Conservation (phyloP, 371 early-diverging fungal genomes). For the Nematocida major region DNA sequence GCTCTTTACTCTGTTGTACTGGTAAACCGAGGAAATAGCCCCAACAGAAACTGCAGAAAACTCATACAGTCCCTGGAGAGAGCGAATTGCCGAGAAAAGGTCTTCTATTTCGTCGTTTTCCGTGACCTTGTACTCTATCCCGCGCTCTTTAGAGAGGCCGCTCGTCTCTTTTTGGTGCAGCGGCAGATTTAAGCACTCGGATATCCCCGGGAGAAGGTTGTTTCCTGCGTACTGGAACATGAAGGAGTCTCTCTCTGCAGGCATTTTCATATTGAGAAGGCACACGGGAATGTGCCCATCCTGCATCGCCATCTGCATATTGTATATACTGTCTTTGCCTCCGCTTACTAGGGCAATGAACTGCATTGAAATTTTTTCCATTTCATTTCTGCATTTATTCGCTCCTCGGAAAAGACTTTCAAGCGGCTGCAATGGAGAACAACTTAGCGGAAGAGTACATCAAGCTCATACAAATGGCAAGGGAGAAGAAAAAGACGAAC, state of each 20-base stretch:
- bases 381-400: neutral
- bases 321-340: constrained; percentile 95
- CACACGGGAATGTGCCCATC: constrained; percentile 85
- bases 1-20: constrained; percentile 85
- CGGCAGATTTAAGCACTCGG: constrained; percentile 80
- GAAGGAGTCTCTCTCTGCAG: constrained; percentile 80
- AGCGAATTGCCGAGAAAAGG: constrained; percentile 70
- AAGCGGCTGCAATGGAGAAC: neutral
- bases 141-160: constrained; percentile 69
- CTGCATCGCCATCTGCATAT: constrained; percentile 83
- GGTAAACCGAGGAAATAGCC: constrained; percentile 92
- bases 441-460: constrained; percentile 43
- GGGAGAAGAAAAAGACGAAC: constrained; percentile 51
- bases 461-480: constrained; percentile 47
- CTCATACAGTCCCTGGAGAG: constrained; percentile 72
- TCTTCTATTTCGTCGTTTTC: constrained; percentile 91
- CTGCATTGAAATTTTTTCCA: constrained; percentile 51
- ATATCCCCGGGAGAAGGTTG: constrained; percentile 74
- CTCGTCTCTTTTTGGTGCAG: constrained; percentile 73
- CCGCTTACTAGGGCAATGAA: constrained; percentile 70
- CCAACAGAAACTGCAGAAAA: constrained; percentile 84
- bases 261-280: constrained; percentile 77
- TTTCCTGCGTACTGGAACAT: constrained; percentile 98
- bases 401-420: neutral
- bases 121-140: constrained; percentile 64